Evolutionary conservation across 2,329 filamentous ascomycete species (phyloP), one percentile per base, ranked within the genome.

Genomic region (Macroventuria anomochaeta): DNA sequence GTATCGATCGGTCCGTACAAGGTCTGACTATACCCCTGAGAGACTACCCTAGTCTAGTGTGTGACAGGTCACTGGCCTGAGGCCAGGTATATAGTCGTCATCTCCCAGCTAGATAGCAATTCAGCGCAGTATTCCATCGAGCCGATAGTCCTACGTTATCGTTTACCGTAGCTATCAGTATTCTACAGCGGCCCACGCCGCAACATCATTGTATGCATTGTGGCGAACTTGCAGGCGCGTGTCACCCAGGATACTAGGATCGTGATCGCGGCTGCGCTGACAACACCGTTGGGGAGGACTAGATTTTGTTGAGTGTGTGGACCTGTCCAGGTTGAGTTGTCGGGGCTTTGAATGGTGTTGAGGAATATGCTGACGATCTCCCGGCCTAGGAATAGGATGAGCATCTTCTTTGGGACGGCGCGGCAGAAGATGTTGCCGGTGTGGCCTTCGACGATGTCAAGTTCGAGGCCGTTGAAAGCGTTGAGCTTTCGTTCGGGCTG

Each of bases 211-310:
- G n/a, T n/a, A n/a, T 21, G 21, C 55, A 57, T 56, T 8, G 40
- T 62, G 10, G 41, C 23, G 1, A 17, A 25, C 2, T 44, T 43
- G 37, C 66, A 69, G 2, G 66, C 67, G 5, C 61, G 57, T 1
- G 29, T 36, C 66, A 70, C 68, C 66, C 67, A 70, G 2, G 60
- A 33, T 5, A 67, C 15, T 6, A 70, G 23, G 7, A 62, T 55
- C 5, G 39, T 61, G 8, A 66, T 15, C 1, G 62, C 58, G 2
- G 55, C 33, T 7, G 55, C 50, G 32, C 63, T 63, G 11, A 52
- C 39, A 3, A 25, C 7, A 3, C 41, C 50, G 2, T 23, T 18
- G 3, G 65, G 65, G 2, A 70, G 13, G 6, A 28, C n/a, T 10
- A 69, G 32, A 11, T 48, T 38, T 20, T 66, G 64, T 1, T 20